Evolutionary conservation across 2,329 filamentous ascomycete genomes (phyloP).

Genomic region (Cladophialophora chaetospira): DNA sequence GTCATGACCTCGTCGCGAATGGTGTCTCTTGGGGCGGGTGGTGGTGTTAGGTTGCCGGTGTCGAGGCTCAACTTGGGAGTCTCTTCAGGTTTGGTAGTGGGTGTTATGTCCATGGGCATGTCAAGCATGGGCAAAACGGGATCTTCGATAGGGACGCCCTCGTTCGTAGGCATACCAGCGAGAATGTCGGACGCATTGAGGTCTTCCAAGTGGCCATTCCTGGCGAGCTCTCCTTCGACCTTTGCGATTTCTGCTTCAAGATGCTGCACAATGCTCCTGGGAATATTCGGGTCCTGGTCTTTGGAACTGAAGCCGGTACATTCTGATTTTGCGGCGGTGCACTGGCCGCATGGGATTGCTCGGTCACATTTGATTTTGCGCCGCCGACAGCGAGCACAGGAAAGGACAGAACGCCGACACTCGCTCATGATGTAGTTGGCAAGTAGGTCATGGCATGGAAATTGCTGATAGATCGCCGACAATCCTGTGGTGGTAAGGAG

Average conservation of each 20-base stretch:
- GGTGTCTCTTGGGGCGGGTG: conserved; percentile 23
- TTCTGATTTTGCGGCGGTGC: conserved; percentile 33
- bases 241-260: conserved; percentile 40
- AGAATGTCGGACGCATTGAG: conserved; percentile 33
- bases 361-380: conserved; percentile 37
- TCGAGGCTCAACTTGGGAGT: conserved; percentile 14
- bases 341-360: conserved; percentile 38
- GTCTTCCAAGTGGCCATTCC: conserved; percentile 35
- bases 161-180: conserved; percentile 34
- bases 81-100: conserved; percentile 8
- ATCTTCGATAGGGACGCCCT: conserved; percentile 28
- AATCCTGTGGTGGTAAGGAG: neutral
- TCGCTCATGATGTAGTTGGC: conserved; percentile 27
- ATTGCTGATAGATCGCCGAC: neutral
- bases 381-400: conserved; percentile 34
- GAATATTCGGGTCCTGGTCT: conserved; percentile 35
- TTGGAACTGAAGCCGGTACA: conserved; percentile 38
- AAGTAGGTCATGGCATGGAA: neutral
- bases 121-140: conserved; percentile 25
- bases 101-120: too few species aligned
- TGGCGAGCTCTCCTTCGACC: conserved; percentile 37
- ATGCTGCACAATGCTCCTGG: conserved; percentile 40
- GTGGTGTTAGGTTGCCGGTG: conserved; percentile 8
- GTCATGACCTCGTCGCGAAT: conserved; percentile 34
- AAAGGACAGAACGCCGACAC: conserved; percentile 35